phyloP scores from a whole-genome alignment of 2,329 filamentous ascomycete genomes.

The Tolypocladium guangdongense region DNA sequence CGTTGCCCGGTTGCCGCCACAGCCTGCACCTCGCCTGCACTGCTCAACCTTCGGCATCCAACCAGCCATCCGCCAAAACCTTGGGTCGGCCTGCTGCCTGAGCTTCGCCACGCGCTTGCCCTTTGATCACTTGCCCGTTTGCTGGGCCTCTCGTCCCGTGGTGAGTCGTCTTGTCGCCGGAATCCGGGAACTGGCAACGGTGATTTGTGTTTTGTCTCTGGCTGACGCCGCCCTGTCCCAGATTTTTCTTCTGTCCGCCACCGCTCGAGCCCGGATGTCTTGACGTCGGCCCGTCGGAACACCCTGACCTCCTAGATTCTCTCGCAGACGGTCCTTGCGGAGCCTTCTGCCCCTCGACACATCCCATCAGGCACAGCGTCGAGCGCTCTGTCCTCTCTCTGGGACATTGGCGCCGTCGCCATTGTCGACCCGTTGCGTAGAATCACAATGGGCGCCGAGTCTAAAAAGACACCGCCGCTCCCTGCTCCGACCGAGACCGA shows the following conservation, averaged over 20 bases:
- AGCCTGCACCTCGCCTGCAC: neutral
- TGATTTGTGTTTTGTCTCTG: neutral
- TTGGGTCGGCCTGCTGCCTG: neutral
- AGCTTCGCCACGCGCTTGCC: neutral
- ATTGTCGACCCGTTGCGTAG: slow-evolving; percentile 2
- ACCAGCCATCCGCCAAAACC: neutral
- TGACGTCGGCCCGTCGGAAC: slow-evolving; percentile 13
- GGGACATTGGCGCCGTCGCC: neutral
- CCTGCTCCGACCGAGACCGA: slow-evolving; percentile 71
- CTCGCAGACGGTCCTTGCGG: neutral
- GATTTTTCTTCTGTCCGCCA: slow-evolving; percentile 3
- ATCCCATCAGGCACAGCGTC: neutral
- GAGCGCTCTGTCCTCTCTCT: too few relatives aligned
- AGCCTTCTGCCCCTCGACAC: neutral
- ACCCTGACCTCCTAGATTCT: neutral
- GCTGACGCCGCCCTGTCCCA: slow-evolving; percentile 2
- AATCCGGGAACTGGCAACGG: neutral
- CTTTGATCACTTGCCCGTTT: neutral
- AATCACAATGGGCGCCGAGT: slow-evolving; percentile 44
- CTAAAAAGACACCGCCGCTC: slow-evolving; percentile 52
- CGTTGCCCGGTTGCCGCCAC: slow-evolving; percentile 1
- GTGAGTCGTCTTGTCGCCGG: neutral
- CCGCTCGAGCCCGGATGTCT: slow-evolving; percentile 16
- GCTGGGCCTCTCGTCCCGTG: neutral
- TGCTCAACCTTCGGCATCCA: neutral